Base-by-base conservation (phyloP, 768 basidiomycete genomes). In the Boletus bicolor region DNA sequence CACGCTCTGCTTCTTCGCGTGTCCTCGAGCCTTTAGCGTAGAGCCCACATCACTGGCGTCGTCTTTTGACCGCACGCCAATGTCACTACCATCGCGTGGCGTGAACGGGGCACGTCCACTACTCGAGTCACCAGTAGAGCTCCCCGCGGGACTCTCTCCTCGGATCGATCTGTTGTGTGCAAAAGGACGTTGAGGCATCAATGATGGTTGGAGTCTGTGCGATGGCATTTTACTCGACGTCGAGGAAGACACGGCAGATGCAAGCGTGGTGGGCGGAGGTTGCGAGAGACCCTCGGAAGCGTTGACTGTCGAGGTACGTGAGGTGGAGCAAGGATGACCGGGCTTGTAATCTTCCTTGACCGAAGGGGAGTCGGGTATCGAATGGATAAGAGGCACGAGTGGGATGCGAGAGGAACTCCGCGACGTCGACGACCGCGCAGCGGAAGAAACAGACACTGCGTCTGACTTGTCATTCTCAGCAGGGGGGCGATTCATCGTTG, bases 121-220 rank as follows among this genome's bases (percentile, higher is more conserved):
- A 58, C 89, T 92, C 56, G 90, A 91, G 66, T 87, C 90, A 7
- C 91, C 91, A 14, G 87, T 90, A 32, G 91, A 93, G 66, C 90
- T 92, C 12, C 71, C 71, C 0, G 87, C 86, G 12, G 90, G 90
- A 64, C 89, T 91, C 56, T 86, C 80, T 12, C 85, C 75, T 30
- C 74, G 70, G 26, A 68, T 6, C 11, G 64, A 54, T 32, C 75
- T 66, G 47, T 64, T 72, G 36, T 71, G 61, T 7, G 75, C 83
- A 66, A 90, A 91, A 7, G 89, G 88, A 56, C 80, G 81, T 8
- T 69, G 72, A 5, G 78, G 76, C 59, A 65, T 58, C 11, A 66
- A 54, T 24, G 65, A 57, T 19, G 59, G 60, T 41, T 59, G 58
- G 57, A 59, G 61, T 4, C 61, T 64, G 49, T 69, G 64, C 2